Evolutionary conservation across 805 yeast species (phyloP).

Genomic region (Kodamaea laetipori): DNA sequence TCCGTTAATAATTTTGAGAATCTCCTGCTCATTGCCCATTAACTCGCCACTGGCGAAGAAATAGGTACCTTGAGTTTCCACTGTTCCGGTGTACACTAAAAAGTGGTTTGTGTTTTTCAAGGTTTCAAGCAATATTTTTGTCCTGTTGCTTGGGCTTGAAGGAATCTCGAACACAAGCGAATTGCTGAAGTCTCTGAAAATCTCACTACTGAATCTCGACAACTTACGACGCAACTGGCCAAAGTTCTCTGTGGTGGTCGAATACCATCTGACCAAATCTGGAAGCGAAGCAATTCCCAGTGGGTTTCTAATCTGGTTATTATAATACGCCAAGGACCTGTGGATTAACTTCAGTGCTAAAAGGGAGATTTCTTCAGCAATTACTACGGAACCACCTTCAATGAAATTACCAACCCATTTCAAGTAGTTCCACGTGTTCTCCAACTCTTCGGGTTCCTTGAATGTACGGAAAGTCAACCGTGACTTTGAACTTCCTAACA

Average conservation of each 20-base stretch:
- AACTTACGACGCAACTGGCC: constrained; percentile 81
- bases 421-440: constrained; percentile 76
- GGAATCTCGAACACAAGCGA: constrained; percentile 61
- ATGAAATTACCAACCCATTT: constrained; percentile 75
- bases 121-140: constrained; percentile 55
- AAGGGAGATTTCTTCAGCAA: constrained; percentile 73
- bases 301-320: constrained; percentile 63
- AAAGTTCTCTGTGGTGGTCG: constrained; percentile 65
- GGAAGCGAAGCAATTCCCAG: constrained; percentile 45
- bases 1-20: constrained; percentile 41
- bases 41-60: constrained; percentile 72
- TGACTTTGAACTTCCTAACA: constrained; percentile 71
- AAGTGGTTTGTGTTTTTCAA: constrained; percentile 71
- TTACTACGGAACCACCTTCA: constrained; percentile 77
- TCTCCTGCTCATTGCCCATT: constrained; percentile 40
- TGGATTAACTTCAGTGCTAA: constrained; percentile 68
- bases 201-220: constrained; percentile 69
- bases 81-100: constrained; percentile 69
- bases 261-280: constrained; percentile 61
- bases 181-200: constrained; percentile 73
- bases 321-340: constrained; percentile 68
- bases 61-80: constrained; percentile 76
- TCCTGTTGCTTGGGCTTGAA: constrained; percentile 41
- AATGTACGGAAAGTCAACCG: constrained; percentile 72
- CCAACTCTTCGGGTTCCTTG: constrained; percentile 89